Conservation (phyloP, 2,329 filamentous ascomycete genomes). For the Fusarium keratoplasticum region DNA sequence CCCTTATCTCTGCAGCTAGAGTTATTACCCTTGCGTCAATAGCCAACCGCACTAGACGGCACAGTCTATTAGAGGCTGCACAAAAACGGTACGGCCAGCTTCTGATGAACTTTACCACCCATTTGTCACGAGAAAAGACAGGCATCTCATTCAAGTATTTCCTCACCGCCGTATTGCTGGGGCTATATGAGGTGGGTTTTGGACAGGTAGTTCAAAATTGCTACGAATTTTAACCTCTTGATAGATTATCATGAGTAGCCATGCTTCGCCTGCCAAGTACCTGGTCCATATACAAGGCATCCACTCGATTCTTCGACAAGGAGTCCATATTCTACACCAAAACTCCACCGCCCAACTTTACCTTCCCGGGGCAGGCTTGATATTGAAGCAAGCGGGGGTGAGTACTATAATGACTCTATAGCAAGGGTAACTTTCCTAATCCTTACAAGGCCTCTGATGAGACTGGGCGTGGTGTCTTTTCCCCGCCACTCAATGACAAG, state of each 20-base stretch:
- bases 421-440: not conserved
- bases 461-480: not conserved
- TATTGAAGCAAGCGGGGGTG: not conserved
- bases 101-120: not conserved
- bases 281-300: not conserved
- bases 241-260: not conserved
- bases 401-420: not conserved
- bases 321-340: not conserved
- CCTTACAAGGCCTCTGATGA: not conserved
- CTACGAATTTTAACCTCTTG: not conserved
- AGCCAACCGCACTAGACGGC: not conserved
- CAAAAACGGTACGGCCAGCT: not conserved
- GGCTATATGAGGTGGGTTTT: not conserved
- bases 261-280: not conserved
- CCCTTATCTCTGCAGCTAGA: not conserved
- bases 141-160: not conserved
- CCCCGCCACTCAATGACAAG: not conserved
- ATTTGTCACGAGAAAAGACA: not conserved
- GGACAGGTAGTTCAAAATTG: not conserved
- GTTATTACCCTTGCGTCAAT: not conserved
- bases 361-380: not conserved
- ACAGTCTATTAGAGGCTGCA: not conserved
- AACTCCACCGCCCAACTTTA: not conserved
- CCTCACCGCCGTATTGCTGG: not conserved
- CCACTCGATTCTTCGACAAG: not conserved